Evolutionary conservation across 2,329 filamentous ascomycete species (phyloP).

Genomic region (Aspergillus clavatus): DNA sequence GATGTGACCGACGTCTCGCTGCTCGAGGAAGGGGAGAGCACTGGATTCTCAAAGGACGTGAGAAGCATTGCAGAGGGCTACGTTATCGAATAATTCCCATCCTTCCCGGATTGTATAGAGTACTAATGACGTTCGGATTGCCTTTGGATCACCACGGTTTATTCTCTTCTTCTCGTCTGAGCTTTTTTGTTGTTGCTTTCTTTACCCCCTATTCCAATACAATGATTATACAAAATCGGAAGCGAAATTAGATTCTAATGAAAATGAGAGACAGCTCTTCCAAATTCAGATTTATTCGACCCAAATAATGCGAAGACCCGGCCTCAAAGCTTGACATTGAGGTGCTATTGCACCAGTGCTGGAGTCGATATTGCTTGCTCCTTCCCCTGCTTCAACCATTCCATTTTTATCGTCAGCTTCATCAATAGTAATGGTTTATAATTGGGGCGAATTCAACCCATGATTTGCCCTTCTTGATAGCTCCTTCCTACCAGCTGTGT

Average conservation of each 20-base stretch:
- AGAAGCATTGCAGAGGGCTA: slow-evolving; percentile 43
- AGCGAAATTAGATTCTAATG: background rate
- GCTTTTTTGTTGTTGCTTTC: slow-evolving; percentile 17
- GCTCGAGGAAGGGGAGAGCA: slow-evolving; percentile 41
- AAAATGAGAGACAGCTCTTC: background rate
- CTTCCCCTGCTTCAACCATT: too few relatives aligned
- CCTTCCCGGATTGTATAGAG: slow-evolving; percentile 28
- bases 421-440: too few relatives aligned
- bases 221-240: slow-evolving; percentile 2
- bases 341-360: too few relatives aligned
- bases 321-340: too few relatives aligned
- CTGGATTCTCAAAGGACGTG: slow-evolving; percentile 43
- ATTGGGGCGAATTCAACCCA: too few relatives aligned
- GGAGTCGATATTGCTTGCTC: too few relatives aligned
- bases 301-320: too few relatives aligned
- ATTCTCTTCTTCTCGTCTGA: slow-evolving; percentile 16
- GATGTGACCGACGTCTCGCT: slow-evolving; percentile 60
- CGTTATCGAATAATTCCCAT: slow-evolving; percentile 39
- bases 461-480: too few relatives aligned
- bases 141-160: slow-evolving; percentile 14
- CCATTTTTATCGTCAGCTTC: too few relatives aligned
- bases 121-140: slow-evolving; percentile 36
- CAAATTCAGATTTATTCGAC: too few relatives aligned
- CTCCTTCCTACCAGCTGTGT: too few relatives aligned
- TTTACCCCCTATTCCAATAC: slow-evolving; percentile 15